phyloP scores from a whole-genome alignment of 73 alveolate species.

The Diophrys appendiculata region DNA sequence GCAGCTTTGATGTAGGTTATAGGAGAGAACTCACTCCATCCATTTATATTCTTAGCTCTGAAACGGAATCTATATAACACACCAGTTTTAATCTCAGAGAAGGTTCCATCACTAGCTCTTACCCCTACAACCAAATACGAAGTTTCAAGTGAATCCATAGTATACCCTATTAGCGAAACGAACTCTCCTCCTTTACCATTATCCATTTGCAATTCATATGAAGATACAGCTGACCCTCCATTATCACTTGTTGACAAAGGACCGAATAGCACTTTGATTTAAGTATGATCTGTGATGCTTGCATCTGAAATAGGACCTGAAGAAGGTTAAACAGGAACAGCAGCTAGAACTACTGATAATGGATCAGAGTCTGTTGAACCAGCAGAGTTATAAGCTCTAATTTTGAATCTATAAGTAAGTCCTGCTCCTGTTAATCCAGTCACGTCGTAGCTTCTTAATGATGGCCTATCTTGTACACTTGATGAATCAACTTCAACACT shows the following conservation, averaged over 20 bases:
- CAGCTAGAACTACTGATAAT: slow-evolving; percentile 48
- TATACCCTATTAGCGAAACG: slow-evolving; percentile 25
- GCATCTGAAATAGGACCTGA: slow-evolving; percentile 56
- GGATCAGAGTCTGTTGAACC: slow-evolving; percentile 57
- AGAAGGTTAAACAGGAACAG: slow-evolving; percentile 57
- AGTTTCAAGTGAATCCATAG: slow-evolving; percentile 45
- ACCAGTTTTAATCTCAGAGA: slow-evolving; percentile 42
- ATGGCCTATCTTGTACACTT: slow-evolving; percentile 38
- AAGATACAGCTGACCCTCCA: slow-evolving; percentile 51
- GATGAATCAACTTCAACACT: slow-evolving; percentile 39
- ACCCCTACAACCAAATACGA: slow-evolving; percentile 21
- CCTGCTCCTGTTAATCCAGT: slow-evolving; percentile 30
- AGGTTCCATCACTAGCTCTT: slow-evolving; percentile 18
- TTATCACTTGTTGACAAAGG: slow-evolving; percentile 24
- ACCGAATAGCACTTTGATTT: slow-evolving; percentile 40
- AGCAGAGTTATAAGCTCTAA: slow-evolving; percentile 56
- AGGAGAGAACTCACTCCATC: slow-evolving; percentile 68
- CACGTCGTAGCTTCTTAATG: slow-evolving; percentile 42
- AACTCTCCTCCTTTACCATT: slow-evolving; percentile 66
- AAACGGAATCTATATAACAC: slow-evolving; percentile 58
- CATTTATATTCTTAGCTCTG: slow-evolving; percentile 63
- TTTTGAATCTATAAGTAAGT: slow-evolving; percentile 33
- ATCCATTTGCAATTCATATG: slow-evolving; percentile 57
- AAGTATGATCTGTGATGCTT: slow-evolving; percentile 30
- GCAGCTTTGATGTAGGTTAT: slow-evolving; percentile 60